These are phyloP conservation scores for Ceratocystis eucalypticola DNA, from an alignment of 2,329 filamentous ascomycete species.

Conservation along the genomic window DNA sequence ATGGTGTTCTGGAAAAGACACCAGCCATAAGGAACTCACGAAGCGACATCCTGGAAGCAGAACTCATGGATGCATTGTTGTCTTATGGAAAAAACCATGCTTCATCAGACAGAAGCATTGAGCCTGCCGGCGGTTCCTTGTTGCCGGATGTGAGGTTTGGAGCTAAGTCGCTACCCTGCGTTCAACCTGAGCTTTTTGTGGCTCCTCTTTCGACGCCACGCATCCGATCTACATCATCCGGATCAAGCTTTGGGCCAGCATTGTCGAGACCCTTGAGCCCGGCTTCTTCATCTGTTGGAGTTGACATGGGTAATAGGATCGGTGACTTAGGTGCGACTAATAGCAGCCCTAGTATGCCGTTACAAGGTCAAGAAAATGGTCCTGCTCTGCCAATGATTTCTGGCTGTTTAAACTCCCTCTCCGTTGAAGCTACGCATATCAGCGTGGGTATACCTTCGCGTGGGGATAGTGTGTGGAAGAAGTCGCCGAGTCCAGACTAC, in stretches of 20 bases:
- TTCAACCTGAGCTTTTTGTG: neutral
- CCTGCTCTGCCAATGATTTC: neutral
- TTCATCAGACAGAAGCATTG: neutral
- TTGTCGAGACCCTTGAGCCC: neutral
- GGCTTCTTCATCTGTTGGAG: neutral
- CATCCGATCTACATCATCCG: neutral
- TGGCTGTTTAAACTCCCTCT: neutral
- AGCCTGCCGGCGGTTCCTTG: neutral
- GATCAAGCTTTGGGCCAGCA: neutral
- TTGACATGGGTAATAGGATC: too few species aligned
- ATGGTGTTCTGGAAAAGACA: neutral
- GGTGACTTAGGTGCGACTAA: neutral
- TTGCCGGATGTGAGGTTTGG: neutral
- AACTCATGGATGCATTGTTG: constrained; percentile 7
- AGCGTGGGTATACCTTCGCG: neutral
- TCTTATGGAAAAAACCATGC: neutral
- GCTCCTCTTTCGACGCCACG: constrained; percentile 6
- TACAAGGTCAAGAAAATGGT: neutral
- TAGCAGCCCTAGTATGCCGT: neutral
- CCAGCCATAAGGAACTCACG: neutral
- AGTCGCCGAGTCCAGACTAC: constrained; percentile 12
- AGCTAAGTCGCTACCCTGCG: neutral
- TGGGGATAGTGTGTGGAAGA: constrained; percentile 5
- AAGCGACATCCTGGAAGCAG: constrained; percentile 2
- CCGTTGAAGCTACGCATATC: neutral